Evolutionary conservation across 495 filamentous ascomycete species (phyloP).

Genomic region (Hypomontagnella monticulosa): DNA sequence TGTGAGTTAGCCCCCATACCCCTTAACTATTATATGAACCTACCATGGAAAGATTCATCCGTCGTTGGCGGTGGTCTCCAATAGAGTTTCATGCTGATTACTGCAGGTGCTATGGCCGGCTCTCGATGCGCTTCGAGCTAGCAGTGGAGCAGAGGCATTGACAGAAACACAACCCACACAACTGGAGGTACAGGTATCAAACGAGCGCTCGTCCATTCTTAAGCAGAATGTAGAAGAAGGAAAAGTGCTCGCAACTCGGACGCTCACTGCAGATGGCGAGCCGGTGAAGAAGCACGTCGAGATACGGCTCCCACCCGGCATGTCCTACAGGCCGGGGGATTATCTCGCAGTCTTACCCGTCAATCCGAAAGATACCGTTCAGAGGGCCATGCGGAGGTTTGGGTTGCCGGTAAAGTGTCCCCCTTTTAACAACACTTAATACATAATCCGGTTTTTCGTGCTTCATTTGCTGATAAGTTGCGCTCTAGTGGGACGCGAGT

Average conservation of each 20-base stretch:
- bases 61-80: no score
- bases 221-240: slow-evolving; percentile 65
- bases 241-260: slow-evolving; percentile 57
- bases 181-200: slow-evolving; percentile 64
- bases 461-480: neutral
- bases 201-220: slow-evolving; percentile 43
- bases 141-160: slow-evolving; percentile 56
- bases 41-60: neutral
- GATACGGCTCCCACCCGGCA: slow-evolving; percentile 67
- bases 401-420: slow-evolving; percentile 39
- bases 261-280: slow-evolving; percentile 61
- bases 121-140: slow-evolving; percentile 11
- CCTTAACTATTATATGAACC: neutral
- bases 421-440: no score
- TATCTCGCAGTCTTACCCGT: slow-evolving; percentile 72
- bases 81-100: neutral
- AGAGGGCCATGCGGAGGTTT: slow-evolving; percentile 47
- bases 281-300: slow-evolving; percentile 68
- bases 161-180: slow-evolving; percentile 58
- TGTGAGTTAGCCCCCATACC: slow-evolving; percentile 1
- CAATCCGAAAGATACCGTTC: slow-evolving; percentile 65
- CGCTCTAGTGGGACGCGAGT: slow-evolving; percentile 23
- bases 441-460: neutral
- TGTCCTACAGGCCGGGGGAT: slow-evolving; percentile 70
- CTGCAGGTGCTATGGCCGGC: slow-evolving; percentile 59